These are phyloP conservation scores for Pleurostoma richardsiae DNA, from an alignment of 2,329 filamentous ascomycete genomes.

Conservation along the genomic window DNA sequence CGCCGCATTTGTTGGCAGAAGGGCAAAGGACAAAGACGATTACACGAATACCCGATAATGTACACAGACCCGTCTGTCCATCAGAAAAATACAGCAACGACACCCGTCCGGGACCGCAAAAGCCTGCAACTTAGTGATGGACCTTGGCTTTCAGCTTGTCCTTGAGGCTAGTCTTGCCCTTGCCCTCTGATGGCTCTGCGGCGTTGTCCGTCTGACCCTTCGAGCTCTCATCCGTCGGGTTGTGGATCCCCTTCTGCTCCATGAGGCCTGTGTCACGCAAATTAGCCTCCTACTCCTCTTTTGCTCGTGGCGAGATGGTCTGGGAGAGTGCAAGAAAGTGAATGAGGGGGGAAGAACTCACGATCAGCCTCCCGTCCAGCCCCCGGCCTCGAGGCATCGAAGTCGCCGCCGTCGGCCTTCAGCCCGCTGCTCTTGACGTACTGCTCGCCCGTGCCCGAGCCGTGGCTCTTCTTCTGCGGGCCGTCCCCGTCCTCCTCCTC, in stretches of 20 bases:
- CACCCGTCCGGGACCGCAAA: no score
- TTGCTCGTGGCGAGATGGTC: neutral
- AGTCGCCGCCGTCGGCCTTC: conserved; percentile 60
- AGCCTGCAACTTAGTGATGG: conserved; percentile 29
- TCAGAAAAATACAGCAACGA: no score
- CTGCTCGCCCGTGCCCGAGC: conserved; percentile 48
- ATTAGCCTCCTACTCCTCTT: neutral
- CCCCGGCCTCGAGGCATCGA: conserved; percentile 59
- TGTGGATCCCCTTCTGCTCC: conserved; percentile 45
- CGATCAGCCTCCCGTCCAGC: conserved; percentile 64
- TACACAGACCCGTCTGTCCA: no score
- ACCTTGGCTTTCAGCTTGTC: conserved; percentile 68
- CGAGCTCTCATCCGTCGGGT: conserved; percentile 10
- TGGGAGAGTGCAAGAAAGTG: neutral
- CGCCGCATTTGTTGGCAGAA: no score
- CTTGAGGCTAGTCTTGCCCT: conserved; percentile 47
- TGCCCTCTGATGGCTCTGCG: conserved; percentile 17
- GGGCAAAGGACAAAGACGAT: no score
- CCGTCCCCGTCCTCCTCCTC: conserved; percentile 14
- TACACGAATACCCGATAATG: no score
- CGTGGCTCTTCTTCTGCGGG: conserved; percentile 22
- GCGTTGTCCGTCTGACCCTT: conserved; percentile 10
- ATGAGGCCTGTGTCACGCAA: conserved; percentile 36
- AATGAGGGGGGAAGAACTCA: conserved; percentile 27
- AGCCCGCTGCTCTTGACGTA: conserved; percentile 55